Percentiles rank a stretch among this genome's conserved stretches.
These are phyloP conservation scores for Dothistroma septosporum DNA, from an alignment of 2,329 filamentous ascomycete genomes.

Conservation along the genomic window DNA sequence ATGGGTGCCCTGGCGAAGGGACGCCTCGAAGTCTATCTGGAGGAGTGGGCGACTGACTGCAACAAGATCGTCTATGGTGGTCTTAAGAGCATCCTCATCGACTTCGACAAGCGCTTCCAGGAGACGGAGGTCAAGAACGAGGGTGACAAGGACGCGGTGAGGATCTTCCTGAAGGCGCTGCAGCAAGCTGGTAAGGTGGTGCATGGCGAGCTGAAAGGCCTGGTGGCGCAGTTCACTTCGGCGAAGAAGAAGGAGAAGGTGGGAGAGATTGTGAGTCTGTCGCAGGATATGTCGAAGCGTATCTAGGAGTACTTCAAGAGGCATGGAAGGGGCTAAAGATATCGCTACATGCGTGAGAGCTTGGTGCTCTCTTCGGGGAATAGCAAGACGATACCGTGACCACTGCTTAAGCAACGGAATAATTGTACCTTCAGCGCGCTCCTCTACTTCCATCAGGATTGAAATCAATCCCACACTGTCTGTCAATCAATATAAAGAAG, in stretches of 20 bases:
- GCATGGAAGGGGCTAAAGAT: no score
- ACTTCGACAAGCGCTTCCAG: slow-evolving; percentile 1
- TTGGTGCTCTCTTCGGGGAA: no score
- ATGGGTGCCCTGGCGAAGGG: neutral
- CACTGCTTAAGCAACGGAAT: no score
- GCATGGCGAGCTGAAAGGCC: neutral
- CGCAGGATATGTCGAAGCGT: neutral
- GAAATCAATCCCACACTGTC: no score
- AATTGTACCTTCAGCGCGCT: no score
- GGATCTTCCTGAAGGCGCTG: neutral
- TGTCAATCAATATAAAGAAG: no score
- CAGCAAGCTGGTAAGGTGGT: neutral
- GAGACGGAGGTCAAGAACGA: neutral
- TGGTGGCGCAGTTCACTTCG: neutral
- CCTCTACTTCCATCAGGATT: no score
- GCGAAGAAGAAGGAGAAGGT: neutral
- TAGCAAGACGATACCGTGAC: no score
- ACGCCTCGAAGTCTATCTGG: neutral
- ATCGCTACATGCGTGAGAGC: no score
- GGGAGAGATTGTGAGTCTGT: neutral
- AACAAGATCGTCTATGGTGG: neutral
- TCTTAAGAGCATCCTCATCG: neutral
- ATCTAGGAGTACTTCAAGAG: neutral
- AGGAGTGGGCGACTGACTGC: slow-evolving; percentile 3
- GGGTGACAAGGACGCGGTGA: neutral